Evolutionary conservation across 164 flowering plant species (phyloP), one percentile per base, ranked within the genome.

Genomic region (Vitis rupestris): DNA sequence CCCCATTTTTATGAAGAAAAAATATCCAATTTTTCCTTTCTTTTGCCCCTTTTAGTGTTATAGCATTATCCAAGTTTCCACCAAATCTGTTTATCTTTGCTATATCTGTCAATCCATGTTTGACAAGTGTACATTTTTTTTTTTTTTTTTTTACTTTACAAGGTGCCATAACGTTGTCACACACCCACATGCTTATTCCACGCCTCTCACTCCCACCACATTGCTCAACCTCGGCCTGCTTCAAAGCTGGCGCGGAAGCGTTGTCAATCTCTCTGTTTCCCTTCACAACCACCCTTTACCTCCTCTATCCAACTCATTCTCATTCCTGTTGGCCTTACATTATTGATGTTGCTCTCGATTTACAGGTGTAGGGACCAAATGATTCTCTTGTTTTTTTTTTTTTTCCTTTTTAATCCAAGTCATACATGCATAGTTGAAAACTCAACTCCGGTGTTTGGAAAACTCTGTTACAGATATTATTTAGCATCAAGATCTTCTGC

Each of bases 171-270:
- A 37, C 44, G 44, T 37, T 37, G 44, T 37, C 44, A 37, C 59
- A 23, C 56, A 11, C 61, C 51, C 59, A 65, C 17, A 65, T 44
- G 53, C 66, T 27, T 13, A 51, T 52, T 59, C 51, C 73, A 49
- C 62, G 68, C 55, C 54, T 68, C 70, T 27, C 13, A 10, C 27
- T 61, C 12, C 56, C 63, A 37, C 7, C 44, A 37, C 44, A 63
- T 53, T 63, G 79, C 57, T 78, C 81, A 74, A 78, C 81, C 81
- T 81, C 77, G 74, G 78, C 77, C 75, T 47, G 50, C 54, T 72
- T 68, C 29, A 73, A 57, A 48, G 72, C 72, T 44, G 37, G 72
- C 29, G 71, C 75, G 37, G 78, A 48, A 78, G 84, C 63, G 78
- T 76, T 81, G 84, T 74, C 78, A 72, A 63, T 64, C 23, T 58